Base-by-base conservation (phyloP, 2,329 filamentous ascomycete genomes). In the Ramichloridium luteum region DNA sequence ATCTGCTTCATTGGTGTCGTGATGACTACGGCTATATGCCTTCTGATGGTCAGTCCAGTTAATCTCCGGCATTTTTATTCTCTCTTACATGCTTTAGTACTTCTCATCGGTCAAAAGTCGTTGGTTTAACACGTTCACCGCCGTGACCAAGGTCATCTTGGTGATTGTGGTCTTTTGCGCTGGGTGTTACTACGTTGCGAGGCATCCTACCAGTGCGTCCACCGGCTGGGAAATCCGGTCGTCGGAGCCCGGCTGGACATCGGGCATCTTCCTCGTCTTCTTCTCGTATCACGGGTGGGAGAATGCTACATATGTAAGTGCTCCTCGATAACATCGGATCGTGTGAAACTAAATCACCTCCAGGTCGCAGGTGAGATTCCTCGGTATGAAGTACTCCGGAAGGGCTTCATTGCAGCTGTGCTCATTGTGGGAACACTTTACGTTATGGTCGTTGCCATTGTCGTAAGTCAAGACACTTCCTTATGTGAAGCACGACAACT, bases 241-340 rank as follows among this genome's bases (percentile, higher is more conserved):
- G 12, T 31, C 27, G 10, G 14, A 28, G 6, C 31, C 22, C n/a
- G 27, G 11, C 4, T 34, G 10, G 33, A 22, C 32, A 26, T 31
- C 16, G 8, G 36, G 35, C 10, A 27, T 41, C 4, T 22, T 41
- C n/a, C 30, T 25, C 13, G 36, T 36, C 5, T 25, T 41, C 8
- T 41, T 36, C 29, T 31, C 26, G 27, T 41, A 31, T 22, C 32
- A 39, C 18, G 39, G 34, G 9, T 38, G 36, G 36, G 36, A 39
- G 18, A 39, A 39, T 25, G 36, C 36, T 4, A 36, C 26, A 5
- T 27, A 28, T 16, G 34, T 37, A 28, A 34, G 34, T 23, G 17
- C 13, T 18, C n/a, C n/a, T n/a, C n/a, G n/a, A n/a, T n/a, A n/a
- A n/a, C n/a, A n/a, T n/a, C n/a, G n/a, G n/a, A n/a, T n/a, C n/a